Evolutionary conservation across 2,329 filamentous ascomycete species (phyloP), one percentile per base, ranked within the genome.

Genomic region (Tolypocladium pustulatum): DNA sequence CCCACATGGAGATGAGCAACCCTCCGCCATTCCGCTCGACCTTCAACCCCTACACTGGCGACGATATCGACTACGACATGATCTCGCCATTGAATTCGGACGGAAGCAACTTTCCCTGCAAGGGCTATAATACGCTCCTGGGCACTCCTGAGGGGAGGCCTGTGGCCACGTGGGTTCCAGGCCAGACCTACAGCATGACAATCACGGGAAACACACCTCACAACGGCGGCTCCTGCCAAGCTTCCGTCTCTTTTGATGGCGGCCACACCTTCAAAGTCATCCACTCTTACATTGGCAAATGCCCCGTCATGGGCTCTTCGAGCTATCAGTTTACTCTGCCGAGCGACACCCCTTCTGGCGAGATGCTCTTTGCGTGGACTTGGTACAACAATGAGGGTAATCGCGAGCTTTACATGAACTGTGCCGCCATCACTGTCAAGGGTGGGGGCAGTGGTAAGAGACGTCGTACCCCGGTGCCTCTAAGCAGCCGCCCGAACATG

Each of bases 381-480:
- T 90, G 87, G 87, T 87, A 89, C 75, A 91, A 91, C 77, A 76
- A 84, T 63, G 73, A 88, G 43, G 89, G 89, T 30, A 91, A 91
- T 74, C 81, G 89, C 54, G 89, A 93, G 71, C 89, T 89, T 82
- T 94, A 94, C 80, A 91, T 91, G 87, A 90, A 91, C 74, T 94
- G 90, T 68, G 89, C 89, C 10, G 78, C 82, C 56, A 81, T 92
- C 65, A 83, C 81, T 61, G 85, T 91, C 68, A 72, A 70, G 58
- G 71, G 72, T 27, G 69, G 71, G 54, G n/a, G n/a, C n/a, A 66
- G 68, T 56, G 65, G 63, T 7, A 72, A 73, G 67, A 71, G 73
- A 55, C 63, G 62, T 38, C 60, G 58, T 13, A 61, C 64, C 34
- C 37, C 63, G 4, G 58, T 46, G 6, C 57, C 76, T 55, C 84